A percentile compares a stretch with the other conserved stretches of the same genome.
phyloP scores from a whole-genome alignment of 75 land plant genomes.

The Selaginella moellendorffii region DNA sequence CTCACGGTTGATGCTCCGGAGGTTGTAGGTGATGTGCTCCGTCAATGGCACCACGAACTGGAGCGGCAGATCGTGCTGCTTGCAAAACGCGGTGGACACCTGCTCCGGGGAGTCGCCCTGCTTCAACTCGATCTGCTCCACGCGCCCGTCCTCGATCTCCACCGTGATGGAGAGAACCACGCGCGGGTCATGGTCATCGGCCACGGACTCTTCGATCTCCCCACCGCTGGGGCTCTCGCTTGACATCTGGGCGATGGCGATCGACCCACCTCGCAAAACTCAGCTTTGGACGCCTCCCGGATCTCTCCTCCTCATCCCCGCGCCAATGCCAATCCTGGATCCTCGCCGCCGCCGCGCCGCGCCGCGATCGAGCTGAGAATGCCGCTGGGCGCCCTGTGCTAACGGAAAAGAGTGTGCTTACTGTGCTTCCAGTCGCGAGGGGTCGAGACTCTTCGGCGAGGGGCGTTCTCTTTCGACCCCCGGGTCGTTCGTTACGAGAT shows the following conservation, averaged over 20 bases:
- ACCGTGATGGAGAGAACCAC: constrained; percentile 15
- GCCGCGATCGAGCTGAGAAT: background rate
- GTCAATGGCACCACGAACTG: constrained; percentile 19
- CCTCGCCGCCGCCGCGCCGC: background rate
- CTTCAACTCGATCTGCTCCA: constrained; percentile 16
- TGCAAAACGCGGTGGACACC: constrained; percentile 19
- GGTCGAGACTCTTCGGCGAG: background rate
- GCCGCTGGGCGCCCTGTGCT: background rate
- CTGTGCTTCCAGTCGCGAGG: background rate
- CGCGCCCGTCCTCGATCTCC: constrained; percentile 19
- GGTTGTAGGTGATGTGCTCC: constrained; percentile 12
- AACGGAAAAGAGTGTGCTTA: no score
- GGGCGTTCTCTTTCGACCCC: background rate
- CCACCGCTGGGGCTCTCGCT: constrained; percentile 2
- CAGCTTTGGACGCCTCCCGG: no score
- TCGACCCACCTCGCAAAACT: background rate
- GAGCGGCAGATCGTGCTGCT: constrained; percentile 11
- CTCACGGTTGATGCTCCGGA: background rate
- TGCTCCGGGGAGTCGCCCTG: constrained; percentile 20
- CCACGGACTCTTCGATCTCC: background rate
- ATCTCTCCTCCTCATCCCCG: no score
- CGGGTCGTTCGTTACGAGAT: background rate
- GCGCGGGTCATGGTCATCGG: constrained; percentile 1
- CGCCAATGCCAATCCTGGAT: no score
- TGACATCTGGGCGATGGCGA: background rate